phyloP scores from a whole-genome alignment of 2,329 filamentous ascomycete species.

The Colletotrichum ledebouriae region DNA sequence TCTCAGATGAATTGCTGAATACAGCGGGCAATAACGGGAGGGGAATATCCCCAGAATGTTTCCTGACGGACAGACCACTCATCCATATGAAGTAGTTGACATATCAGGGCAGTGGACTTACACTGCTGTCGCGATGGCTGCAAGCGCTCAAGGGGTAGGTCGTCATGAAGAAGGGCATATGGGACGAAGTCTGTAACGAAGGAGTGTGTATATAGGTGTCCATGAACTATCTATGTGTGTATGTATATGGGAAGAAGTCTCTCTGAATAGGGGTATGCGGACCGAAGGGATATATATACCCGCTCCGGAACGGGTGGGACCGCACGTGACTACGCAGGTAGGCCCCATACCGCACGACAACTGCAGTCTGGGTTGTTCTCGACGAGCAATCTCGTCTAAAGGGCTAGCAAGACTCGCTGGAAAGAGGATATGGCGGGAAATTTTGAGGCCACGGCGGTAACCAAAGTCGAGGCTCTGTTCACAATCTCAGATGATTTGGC shows the following conservation, averaged over 20 bases:
- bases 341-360: no score
- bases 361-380: neutral
- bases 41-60: neutral
- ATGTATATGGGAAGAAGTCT: no score
- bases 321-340: no score
- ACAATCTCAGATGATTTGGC: slow-evolving; percentile 8
- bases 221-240: no score
- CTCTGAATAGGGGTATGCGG: no score
- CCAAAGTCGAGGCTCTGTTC: slow-evolving; percentile 28
- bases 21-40: slow-evolving; percentile 16
- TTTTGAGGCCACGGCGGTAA: slow-evolving; percentile 17
- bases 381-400: slow-evolving; percentile 24
- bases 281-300: no score
- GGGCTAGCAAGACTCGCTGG: slow-evolving; percentile 25
- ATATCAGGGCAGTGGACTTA: neutral
- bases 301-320: no score
- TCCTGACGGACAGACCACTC: neutral
- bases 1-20: slow-evolving; percentile 29
- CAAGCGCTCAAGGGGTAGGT: no score
- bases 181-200: no score
- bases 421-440: slow-evolving; percentile 34
- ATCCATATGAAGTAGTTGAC: neutral
- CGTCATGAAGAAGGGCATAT: no score
- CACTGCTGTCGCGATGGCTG: neutral
- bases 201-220: no score